Base-by-base conservation (phyloP, 139 green algal species). In the Closterium sp. region DNA sequence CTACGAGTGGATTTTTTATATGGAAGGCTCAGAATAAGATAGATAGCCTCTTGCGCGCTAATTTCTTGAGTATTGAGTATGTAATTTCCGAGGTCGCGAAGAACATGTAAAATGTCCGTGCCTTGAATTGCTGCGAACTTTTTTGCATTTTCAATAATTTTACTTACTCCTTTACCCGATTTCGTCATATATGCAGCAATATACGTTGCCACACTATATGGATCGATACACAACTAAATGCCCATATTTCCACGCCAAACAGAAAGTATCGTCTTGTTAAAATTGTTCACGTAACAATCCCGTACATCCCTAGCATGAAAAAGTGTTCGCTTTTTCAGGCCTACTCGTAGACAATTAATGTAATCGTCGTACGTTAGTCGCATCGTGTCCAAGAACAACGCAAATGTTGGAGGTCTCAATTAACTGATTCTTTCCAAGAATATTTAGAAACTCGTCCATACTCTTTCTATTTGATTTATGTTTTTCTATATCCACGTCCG, bases 151-250 rank as follows among this genome's bases (percentile, higher is more conserved):
- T 38, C 32, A 38, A 38, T 38, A 38, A 38, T 38, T 38, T 38
- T 38, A 90, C 38, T n/a, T 90, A 90, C 32, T 13, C 87, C 87
- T 34, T 50, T 45, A 29, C 70, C 38, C n/a, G 22, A 45, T 90
- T 90, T 90, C 9, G 27, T 34, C 87, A 90, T 90, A 90, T 90
- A 90, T 30, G 28, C 28, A 29, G 70, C 27, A 31, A 90, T 73
- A 90, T 90, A 88, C 73, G 30, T 88, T 88, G 3, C 85, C 13
- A 88, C 85, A 45, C 30, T 34, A 34, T 88, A 88, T 88, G 85
- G 87, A 29, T 90, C 87, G 50, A 90, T 85, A 31, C 87, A 90
- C 29, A 90, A 90, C 87, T 90, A 9, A 85, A 90, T 90, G 70
- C 84, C 87, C 87, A 70, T 90, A 90, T 90, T 90, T 30, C 38